These are phyloP conservation scores for Kodamaea laetipori DNA, from an alignment of 805 yeast genomes.

Conservation along the genomic window DNA sequence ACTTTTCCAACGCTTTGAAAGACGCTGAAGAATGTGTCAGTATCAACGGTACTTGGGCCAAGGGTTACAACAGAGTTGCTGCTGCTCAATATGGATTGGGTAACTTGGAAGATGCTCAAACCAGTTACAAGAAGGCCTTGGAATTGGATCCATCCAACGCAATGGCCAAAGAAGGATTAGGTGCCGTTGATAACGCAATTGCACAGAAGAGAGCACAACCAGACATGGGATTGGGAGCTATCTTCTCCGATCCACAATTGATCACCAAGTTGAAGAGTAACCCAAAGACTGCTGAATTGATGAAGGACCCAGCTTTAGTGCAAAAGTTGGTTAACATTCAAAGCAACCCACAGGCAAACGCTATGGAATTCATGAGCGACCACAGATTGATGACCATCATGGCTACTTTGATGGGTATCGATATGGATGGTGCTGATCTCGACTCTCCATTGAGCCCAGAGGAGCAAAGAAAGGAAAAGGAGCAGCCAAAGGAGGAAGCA, in stretches of 20 bases:
- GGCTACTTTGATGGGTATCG: constrained; percentile 84
- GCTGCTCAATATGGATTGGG: constrained; percentile 92
- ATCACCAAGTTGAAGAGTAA: constrained; percentile 72
- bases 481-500: constrained; percentile 1
- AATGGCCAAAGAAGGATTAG: constrained; percentile 83
- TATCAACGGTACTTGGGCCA: constrained; percentile 88
- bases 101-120: constrained; percentile 71
- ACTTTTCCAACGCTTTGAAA: constrained; percentile 70
- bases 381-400: constrained; percentile 86
- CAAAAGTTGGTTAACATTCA: constrained; percentile 63
- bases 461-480: constrained; percentile 10
- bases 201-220: constrained; percentile 55
- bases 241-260: constrained; percentile 79
- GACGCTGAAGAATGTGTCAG: constrained; percentile 86
- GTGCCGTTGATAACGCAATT: constrained; percentile 65
- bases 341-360: constrained; percentile 73
- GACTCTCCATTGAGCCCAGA: constrained; percentile 17
- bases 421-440: constrained; percentile 50
- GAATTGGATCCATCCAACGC: constrained; percentile 79
- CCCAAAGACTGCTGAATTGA: constrained; percentile 83
- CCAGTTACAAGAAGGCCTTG: constrained; percentile 73
- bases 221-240: constrained; percentile 73
- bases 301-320: constrained; percentile 86
- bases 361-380: constrained; percentile 71
- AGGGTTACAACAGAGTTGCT: constrained; percentile 91